Evolutionary conservation across 2,329 filamentous ascomycete genomes (phyloP).

Genomic region (Diaporthe sp.): DNA sequence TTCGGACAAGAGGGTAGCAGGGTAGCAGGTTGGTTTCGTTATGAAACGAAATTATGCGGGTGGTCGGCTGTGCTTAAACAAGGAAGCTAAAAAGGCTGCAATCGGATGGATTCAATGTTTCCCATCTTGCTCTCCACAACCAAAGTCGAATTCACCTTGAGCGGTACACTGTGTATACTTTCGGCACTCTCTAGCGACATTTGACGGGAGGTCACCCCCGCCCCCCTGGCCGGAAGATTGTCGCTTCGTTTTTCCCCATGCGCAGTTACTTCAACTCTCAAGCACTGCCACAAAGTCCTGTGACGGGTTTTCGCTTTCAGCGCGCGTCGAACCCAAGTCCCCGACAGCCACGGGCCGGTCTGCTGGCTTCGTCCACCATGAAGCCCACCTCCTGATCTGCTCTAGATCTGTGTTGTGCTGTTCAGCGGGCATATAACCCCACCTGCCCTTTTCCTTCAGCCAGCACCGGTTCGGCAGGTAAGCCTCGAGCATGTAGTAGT

Average conservation of each 20-base stretch:
- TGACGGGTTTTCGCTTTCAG: not conserved
- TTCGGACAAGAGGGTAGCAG: constrained; percentile 12
- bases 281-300: not conserved
- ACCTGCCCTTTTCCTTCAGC: constrained; percentile 55
- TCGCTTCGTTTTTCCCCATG: constrained; percentile 1
- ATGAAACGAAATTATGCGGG: constrained; percentile 19
- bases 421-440: constrained; percentile 58
- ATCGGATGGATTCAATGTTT: not conserved
- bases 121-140: not conserved
- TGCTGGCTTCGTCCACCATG: constrained; percentile 6
- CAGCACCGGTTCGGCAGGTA: constrained; percentile 68
- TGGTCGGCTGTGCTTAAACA: not conserved
- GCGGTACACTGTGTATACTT: not conserved
- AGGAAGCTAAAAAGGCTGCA: not conserved
- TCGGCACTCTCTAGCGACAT: not conserved
- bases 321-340: not conserved
- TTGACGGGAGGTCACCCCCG: no score
- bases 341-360: not conserved
- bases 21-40: constrained; percentile 17
- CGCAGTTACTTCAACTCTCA: not conserved
- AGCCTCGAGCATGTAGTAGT: constrained; percentile 68
- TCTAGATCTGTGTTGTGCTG: constrained; percentile 52
- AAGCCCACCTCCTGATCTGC: constrained; percentile 42
- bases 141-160: not conserved
- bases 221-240: no score